Evolutionary conservation across 2,329 filamentous ascomycete genomes (phyloP).

Genomic region (Penicillium hesseltinei): DNA sequence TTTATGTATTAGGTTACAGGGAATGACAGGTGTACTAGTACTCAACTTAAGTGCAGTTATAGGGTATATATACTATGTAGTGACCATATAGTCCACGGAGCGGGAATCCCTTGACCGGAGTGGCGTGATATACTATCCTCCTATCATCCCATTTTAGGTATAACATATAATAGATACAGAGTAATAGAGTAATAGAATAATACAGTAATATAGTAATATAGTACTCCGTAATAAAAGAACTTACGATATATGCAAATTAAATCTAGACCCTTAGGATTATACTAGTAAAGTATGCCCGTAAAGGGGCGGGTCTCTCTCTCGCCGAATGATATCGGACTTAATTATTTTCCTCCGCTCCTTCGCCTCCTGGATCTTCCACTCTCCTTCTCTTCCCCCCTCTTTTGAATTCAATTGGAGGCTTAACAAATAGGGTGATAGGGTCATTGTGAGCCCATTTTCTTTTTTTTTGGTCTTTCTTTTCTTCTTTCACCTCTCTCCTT

Average conservation of each 20-base stretch:
- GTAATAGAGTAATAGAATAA: not conserved
- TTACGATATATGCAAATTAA: not conserved
- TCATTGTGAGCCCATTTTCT: not conserved
- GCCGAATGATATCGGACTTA: conserved; percentile 23
- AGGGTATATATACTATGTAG: too few species aligned
- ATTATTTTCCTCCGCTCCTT: conserved; percentile 19
- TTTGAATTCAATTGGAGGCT: not conserved
- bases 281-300: not conserved
- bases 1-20: not conserved
- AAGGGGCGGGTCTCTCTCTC: conserved; percentile 16
- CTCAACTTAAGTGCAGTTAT: too few species aligned
- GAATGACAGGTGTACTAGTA: not conserved
- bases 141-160: too few species aligned
- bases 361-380: conserved; percentile 8
- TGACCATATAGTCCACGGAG: too few species aligned
- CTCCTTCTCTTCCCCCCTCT: not conserved
- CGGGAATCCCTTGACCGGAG: conserved; percentile 5
- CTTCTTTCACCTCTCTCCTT: not conserved
- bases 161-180: not conserved
- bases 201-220: too few species aligned
- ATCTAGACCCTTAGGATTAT: not conserved
- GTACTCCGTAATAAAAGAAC: not conserved
- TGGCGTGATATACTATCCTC: not conserved
- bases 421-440: not conserved
- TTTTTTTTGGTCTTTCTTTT: not conserved